Evolutionary conservation across 345 rosid genomes (phyloP), one percentile per base, ranked within the genome.

Genomic region (Populus simonii): DNA sequence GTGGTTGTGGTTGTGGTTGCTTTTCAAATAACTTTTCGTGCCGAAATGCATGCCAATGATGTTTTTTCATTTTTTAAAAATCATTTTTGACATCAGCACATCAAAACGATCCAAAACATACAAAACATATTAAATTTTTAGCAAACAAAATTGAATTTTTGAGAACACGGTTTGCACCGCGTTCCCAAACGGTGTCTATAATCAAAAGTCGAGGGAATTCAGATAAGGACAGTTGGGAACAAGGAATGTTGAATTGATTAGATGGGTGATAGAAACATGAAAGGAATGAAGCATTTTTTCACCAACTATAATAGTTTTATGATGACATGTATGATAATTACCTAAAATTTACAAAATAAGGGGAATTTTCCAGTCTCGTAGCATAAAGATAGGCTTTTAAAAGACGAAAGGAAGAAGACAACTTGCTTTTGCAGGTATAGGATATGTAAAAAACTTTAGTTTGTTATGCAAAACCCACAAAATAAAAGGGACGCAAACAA

Each of bases 121-220:
- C 25, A 25, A 25, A 25, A 25, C 25, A 25, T 25, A 25, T 25
- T 25, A 25, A 25, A 25, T 25, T 25, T 25, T 25, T 25, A 25
- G 25, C 25, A 25, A 25, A 25, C 0, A 25, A 25, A 25, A 25
- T 25, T 0, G 1, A 25, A 0, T 25, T 25, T 25, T 25, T 25
- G 25, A 1, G 25, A 25, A 25, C 25, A 25, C 25, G 25, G 25
- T 25, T 25, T 25, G 25, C 25, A 25, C 25, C 25, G 25, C 25
- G 25, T 25, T 25, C 25, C 25, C 25, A 25, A 25, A 25, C 25
- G 25, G 25, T 25, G 25, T 25, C 25, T 51, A 45, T 7, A 76
- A 79, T 59, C 31, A 3, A 53, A 65, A 71, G 57, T 72, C 31
- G 18, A 63, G 41, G 59, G 41, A 67, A 83, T 77, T 33, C 53